Conservation (phyloP, 176 grass and related monocot genomes). For the Elymus sibiricus region DNA sequence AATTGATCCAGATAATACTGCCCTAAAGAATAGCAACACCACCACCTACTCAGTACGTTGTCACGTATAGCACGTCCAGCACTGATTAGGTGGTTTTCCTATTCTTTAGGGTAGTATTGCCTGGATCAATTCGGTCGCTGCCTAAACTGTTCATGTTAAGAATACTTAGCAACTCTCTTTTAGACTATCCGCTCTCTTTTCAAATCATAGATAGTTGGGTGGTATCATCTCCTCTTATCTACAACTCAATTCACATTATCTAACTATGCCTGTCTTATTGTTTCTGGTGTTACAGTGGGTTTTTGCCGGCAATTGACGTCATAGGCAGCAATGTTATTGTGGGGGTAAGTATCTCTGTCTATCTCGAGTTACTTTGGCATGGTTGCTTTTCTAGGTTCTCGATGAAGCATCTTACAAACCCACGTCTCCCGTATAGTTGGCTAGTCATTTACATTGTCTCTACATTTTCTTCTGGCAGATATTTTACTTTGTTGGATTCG, state of each 20-base stretch:
- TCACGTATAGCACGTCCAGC: background rate
- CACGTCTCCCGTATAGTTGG: background rate
- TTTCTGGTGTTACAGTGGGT: constrained; percentile 59
- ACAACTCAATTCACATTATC: background rate
- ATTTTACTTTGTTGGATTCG: constrained; percentile 97
- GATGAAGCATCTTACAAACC: background rate
- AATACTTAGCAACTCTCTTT: background rate
- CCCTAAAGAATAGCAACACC: background rate
- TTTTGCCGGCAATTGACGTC: constrained; percentile 87
- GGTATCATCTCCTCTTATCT: background rate
- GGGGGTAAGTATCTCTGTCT: constrained; percentile 56
- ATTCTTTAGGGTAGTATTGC: background rate
- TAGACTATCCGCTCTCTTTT: background rate
- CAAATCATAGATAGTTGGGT: background rate
- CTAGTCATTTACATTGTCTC: constrained; percentile 5
- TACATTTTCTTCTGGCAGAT: constrained; percentile 47
- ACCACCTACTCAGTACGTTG: background rate
- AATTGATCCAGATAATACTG: background rate
- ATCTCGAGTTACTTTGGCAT: background rate
- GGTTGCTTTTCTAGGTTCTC: background rate
- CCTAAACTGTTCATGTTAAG: background rate
- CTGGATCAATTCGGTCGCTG: background rate
- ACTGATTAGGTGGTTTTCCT: background rate
- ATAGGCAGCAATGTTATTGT: constrained; percentile 63
- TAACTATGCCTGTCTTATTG: background rate